A percentile compares a stretch with the other conserved stretches of the same genome.
phyloP scores from a whole-genome alignment of 1,284 basidiomycete genomes.

The Cystobasidium sp. region DNA sequence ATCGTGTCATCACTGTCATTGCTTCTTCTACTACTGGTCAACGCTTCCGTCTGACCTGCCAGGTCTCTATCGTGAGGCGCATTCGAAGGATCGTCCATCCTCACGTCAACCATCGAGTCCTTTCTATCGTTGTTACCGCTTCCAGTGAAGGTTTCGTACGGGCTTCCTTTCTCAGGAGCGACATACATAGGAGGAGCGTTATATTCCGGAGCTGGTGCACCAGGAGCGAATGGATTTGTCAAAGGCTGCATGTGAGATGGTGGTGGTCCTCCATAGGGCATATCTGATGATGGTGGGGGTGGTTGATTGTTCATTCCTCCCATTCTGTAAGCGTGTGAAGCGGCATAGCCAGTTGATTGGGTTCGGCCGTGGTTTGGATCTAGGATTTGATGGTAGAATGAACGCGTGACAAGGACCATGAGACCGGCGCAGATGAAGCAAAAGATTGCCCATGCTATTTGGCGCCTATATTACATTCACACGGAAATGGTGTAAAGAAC shows the following conservation, averaged over 20 bases:
- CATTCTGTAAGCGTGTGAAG: constrained; percentile 17
- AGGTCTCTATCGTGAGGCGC: constrained; percentile 22
- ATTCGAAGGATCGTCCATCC: constrained; percentile 6
- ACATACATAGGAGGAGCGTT: constrained; percentile 27
- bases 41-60: constrained; percentile 15
- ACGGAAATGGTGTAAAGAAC: neutral
- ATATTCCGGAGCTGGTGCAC: constrained; percentile 2
- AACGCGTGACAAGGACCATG: constrained; percentile 24
- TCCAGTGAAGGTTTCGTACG: constrained; percentile 10
- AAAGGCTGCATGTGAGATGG: neutral
- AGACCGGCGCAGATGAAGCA: constrained; percentile 33
- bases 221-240: constrained; percentile 3
- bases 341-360: neutral
- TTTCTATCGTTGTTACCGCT: constrained; percentile 15
- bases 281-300: neutral
- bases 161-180: constrained; percentile 25
- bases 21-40: neutral
- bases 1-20: constrained; percentile 34
- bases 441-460: constrained; percentile 39
- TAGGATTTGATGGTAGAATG: constrained; percentile 40
- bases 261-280: constrained; percentile 19
- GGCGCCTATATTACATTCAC: neutral
- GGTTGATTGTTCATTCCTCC: neutral
- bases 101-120: constrained; percentile 28
- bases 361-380: constrained; percentile 31